Evolutionary conservation across 768 basidiomycete species (phyloP).

Genomic region (Suillus placidus): DNA sequence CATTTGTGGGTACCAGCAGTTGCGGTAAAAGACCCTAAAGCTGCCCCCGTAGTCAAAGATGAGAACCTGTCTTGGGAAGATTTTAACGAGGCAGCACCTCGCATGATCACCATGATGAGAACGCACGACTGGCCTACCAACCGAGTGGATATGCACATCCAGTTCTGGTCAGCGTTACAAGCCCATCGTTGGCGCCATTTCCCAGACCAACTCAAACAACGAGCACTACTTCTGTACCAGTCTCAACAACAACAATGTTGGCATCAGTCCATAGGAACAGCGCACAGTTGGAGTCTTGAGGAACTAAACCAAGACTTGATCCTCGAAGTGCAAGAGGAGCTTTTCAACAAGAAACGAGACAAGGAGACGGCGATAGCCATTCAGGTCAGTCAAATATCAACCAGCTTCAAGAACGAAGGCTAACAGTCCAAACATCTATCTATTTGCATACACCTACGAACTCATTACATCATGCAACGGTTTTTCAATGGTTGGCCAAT

Average conservation of each 20-base stretch:
- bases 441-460: no score
- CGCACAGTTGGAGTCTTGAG: not conserved
- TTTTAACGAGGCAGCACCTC: slow-evolving; percentile 13
- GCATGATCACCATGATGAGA: not conserved
- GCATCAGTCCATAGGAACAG: slow-evolving; percentile 3
- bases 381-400: no score
- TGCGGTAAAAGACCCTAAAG: slow-evolving; percentile 8
- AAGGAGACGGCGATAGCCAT: not conserved
- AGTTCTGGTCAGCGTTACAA: slow-evolving; percentile 14
- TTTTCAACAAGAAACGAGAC: not conserved
- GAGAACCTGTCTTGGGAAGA: slow-evolving; percentile 15
- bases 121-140: slow-evolving; percentile 11
- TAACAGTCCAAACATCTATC: no score
- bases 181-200: slow-evolving; percentile 6
- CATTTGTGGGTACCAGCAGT: slow-evolving; percentile 5
- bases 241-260: slow-evolving; percentile 11
- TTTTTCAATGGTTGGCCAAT: no score
- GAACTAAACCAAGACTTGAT: not conserved
- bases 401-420: no score
- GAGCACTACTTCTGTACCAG: slow-evolving; percentile 15
- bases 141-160: slow-evolving; percentile 11
- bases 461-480: no score
- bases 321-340: not conserved
- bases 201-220: slow-evolving; percentile 7
- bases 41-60: not conserved